Evolutionary conservation across 768 basidiomycete species (phyloP), one percentile per base, ranked within the genome.

Genomic region (Leccinum olivaceopallidum): DNA sequence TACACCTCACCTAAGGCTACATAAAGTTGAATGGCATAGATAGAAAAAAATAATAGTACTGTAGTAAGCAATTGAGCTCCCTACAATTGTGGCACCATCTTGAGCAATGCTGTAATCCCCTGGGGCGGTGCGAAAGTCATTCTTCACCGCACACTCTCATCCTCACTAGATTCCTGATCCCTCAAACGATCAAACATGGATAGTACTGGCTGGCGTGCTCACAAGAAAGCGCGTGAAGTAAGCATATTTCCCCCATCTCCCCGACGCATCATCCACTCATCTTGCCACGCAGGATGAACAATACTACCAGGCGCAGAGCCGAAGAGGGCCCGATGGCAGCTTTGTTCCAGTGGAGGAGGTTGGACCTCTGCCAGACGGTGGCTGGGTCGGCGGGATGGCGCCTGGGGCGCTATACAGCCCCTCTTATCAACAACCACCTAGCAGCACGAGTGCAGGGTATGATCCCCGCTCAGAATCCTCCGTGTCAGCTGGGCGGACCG

Each of bases 141-240:
- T 6, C 39, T 34, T 14, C 20, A 28, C 34, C 16, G 22, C 20
- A 14, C 12, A 14, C 12, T 42, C 28, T 58, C 58, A 53, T 55
- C 42, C 5, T 24, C 22, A 22, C 30, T 30, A 53, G 12, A 10
- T 22, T 5, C 60, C 60, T 39, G 52, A 22, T 53, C 28, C 28
- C 26, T 22, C 18, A 22, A 58, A 44, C 47, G 36, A 32, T 42
- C 37, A 44, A 57, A 20, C 51, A 92, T 93, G 90, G 92, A 92
- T 70, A 85, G 82, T 60, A 76, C 85, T 57, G 92, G 92, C 59
- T 93, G 91, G 90, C 83, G 82, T 65, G 89, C 90, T 37, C 79
- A 79, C 16, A 81, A 85, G 56, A 81, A 82, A 62, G 92, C 87
- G 3, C 76, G 81, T 55, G 81, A 81, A 76, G 86, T 81, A 63